phyloP scores from a whole-genome alignment of 352 stramenopile genomes.

The Phytophthora multivora region DNA sequence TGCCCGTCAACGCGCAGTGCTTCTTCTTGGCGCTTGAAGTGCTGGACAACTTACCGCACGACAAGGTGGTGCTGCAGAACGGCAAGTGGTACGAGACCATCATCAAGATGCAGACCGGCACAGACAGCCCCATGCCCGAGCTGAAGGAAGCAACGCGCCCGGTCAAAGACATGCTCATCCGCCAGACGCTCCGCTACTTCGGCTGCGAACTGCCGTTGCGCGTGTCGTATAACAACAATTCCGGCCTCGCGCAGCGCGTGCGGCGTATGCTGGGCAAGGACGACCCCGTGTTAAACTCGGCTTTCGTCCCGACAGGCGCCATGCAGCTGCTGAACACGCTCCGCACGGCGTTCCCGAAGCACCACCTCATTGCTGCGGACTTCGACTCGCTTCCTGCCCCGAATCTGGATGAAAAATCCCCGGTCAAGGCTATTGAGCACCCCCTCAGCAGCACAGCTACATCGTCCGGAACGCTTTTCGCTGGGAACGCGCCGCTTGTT shows the following conservation, averaged over 20 bases:
- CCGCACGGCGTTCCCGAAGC: constrained; percentile 72
- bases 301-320: constrained; percentile 89
- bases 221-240: constrained; percentile 67
- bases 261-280: constrained; percentile 57
- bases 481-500: constrained; percentile 87
- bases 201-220: constrained; percentile 73
- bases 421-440: constrained; percentile 64
- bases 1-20: constrained; percentile 54
- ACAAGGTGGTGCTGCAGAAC: constrained; percentile 84
- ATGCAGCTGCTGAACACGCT: constrained; percentile 90
- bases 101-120: constrained; percentile 36
- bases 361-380: constrained; percentile 89
- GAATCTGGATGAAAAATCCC: constrained; percentile 53
- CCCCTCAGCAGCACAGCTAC: constrained; percentile 70
- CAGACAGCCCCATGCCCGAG: constrained; percentile 5
- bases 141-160: constrained; percentile 59
- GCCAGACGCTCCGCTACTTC: constrained; percentile 73
- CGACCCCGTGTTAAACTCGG: constrained; percentile 55
- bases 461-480: constrained; percentile 67
- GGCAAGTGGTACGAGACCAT: constrained; percentile 83
- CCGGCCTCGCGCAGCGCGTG: constrained; percentile 52
- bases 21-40: constrained; percentile 90
- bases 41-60: constrained; percentile 91
- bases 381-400: constrained; percentile 87
- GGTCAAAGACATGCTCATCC: constrained; percentile 72